Evolutionary conservation across 1,284 basidiomycete genomes (phyloP), one percentile per base, ranked within the genome.

Genomic region (Sanghuangporus weigelae): DNA sequence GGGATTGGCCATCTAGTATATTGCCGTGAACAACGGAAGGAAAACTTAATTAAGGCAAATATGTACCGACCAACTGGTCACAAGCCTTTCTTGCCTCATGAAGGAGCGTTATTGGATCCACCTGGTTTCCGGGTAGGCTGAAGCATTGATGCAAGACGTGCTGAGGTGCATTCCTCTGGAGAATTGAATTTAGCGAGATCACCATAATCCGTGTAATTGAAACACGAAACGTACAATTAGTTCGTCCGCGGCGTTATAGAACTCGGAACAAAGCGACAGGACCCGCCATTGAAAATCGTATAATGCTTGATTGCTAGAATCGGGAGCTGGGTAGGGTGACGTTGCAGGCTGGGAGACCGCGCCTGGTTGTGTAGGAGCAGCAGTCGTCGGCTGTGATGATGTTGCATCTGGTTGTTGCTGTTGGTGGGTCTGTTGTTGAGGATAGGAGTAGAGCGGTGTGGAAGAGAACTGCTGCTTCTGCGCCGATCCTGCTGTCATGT

Each of bases 211-310:
- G 31, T 42, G 59, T 11, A n/a, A 16, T 7, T 14, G 65, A 56
- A 64, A 62, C 62, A 67, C 39, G 59, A 39, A 64, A 83, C 89
- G 74, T 72, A 92, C 90, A 61, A 92, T 81, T 54, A 92, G 81
- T 72, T 92, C 90, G 72, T 91, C 90, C 16, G 90, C 90, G 7
- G 90, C 89, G 40, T 85, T 87, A 75, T 92, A 92, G 71, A 92
- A 92, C 71, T 92, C 90, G 1, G 86, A 84, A 73, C 90, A 92
- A 44, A 92, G 76, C 70, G 90, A 90, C 61, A 92, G 74, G 48
- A 91, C 84, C 58, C 89, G 82, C 89, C 90, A 92, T 71, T 92
- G 89, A 69, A 92, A 92, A 71, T 92, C 89, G 71, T 90, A 89
- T 73, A 90, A 91, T 69, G 86, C 84, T 67, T 90, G 86, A 70